phyloP scores from a whole-genome alignment of 2,329 filamentous ascomycete genomes.

The Penicillium olsonii region DNA sequence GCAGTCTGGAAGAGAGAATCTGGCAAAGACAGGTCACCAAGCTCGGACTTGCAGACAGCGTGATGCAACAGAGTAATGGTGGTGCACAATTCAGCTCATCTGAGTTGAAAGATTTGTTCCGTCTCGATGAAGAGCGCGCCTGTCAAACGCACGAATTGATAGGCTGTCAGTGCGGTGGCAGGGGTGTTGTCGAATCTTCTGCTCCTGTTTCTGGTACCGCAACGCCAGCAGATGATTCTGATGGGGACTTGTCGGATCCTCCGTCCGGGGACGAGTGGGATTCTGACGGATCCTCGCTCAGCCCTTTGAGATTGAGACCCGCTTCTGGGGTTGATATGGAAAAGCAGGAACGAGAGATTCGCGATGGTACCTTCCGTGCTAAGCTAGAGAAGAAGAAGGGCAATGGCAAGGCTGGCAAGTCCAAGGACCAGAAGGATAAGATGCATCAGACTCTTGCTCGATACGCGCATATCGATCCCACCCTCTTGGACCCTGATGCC shows the following conservation, averaged over 20 bases:
- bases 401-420: conserved; percentile 7
- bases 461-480: conserved; percentile 46
- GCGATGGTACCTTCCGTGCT: conserved; percentile 17
- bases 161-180: conserved; percentile 62
- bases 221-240: conserved; percentile 11
- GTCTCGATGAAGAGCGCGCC: conserved; percentile 59
- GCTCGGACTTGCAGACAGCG: conserved; percentile 67
- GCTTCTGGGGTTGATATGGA: conserved; percentile 43
- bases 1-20: conserved; percentile 73
- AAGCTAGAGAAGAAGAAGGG: conserved; percentile 4
- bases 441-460: conserved; percentile 47
- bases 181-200: conserved; percentile 37
- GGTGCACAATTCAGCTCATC: conserved; percentile 64
- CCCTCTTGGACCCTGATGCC: conserved; percentile 23
- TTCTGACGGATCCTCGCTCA: conserved; percentile 27
- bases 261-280: conserved; percentile 23
- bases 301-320: conserved; percentile 38
- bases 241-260: conserved; percentile 5
- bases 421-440: conserved; percentile 31
- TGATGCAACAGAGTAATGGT: conserved; percentile 59
- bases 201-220: conserved; percentile 6
- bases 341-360: conserved; percentile 34
- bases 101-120: conserved; percentile 68
- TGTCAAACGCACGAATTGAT: conserved; percentile 71
- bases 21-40: conserved; percentile 73